Conservation (phyloP, 371 early-diverging fungal genomes). For the Dinochytrium kinnereticum region DNA sequence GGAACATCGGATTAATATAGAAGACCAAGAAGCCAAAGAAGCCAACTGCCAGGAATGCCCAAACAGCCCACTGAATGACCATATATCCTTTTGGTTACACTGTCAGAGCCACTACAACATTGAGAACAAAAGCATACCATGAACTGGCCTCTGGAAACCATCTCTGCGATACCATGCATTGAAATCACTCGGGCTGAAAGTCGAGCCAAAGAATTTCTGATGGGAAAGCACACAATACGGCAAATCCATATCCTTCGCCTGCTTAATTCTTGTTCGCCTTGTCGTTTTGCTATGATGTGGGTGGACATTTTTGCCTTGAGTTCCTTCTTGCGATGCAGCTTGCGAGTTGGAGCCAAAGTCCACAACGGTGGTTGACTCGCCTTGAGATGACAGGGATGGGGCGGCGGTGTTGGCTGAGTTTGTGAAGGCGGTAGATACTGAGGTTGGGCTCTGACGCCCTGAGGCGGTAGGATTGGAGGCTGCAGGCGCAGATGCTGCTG, state of each 20-base stretch:
- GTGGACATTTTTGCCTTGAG: neutral
- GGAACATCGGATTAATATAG: conserved; percentile 34
- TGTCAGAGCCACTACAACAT: neutral
- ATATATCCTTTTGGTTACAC: conserved; percentile 23
- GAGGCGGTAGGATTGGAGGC: neutral
- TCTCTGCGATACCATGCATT: conserved; percentile 67
- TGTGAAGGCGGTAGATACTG: neutral
- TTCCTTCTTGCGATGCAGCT: neutral
- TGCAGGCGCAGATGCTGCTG: neutral
- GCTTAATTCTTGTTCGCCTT: conserved; percentile 7
- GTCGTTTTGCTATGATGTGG: conserved; percentile 8
- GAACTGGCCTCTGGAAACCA: conserved; percentile 66
- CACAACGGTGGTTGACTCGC: neutral
- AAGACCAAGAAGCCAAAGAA: conserved; percentile 32
- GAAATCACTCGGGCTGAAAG: conserved; percentile 26
- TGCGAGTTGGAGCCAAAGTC: neutral
- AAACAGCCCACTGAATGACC: conserved; percentile 57
- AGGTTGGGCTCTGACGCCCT: neutral
- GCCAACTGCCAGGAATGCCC: conserved; percentile 14
- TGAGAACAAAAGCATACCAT: conserved; percentile 38
- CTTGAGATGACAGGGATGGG: conserved; percentile 5
- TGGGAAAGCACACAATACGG: conserved; percentile 30
- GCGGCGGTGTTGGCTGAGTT: neutral
- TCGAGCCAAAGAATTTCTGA: conserved; percentile 26
- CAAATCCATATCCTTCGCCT: conserved; percentile 31